Evolutionary conservation across 1,139 yeast genomes (phyloP), one percentile per base, ranked within the genome.

Genomic region (Zhuliangozyma parablackwelliae): DNA sequence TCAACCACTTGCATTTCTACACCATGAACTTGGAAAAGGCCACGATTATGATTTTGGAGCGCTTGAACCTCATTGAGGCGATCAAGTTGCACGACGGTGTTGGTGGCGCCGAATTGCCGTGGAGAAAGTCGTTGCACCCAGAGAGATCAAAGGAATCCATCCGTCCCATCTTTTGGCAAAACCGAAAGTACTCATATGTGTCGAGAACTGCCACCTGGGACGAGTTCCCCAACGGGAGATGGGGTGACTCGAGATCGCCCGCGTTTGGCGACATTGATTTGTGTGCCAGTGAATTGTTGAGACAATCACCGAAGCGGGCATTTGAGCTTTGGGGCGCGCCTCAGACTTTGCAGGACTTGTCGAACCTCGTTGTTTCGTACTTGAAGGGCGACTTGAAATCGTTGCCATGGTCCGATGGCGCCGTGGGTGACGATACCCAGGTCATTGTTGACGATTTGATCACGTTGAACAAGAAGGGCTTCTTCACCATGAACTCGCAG

Each of bases 151-250:
- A 83, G 46, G 97, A 90, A 59, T 69, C 84, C 20, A 89, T 90
- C 36, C 79, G 97, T 52, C 98, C 98, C 12, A 90, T 92, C 47
- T 90, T 90, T 60, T 92, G 97, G 98, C 87, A 87, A 59, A 85
- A 89, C 61, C 79, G 97, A 66, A 90, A 90, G 56, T 86, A 85
- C 60, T 82, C 95, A 16, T 92, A 90, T 58, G 80, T 89, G 45
- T 77, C 89, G 31, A 77, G 98, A 60, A 92, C 97, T 13, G 81
- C 95, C 28, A 85, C 86, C 40, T 88, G 96, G 95, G 95, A 88
- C 63, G 96, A 88, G 59, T 88, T 87, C 57, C 96, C 96, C 35
- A 88, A 88, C 61, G 96, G 96, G 47, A 75, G 96, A 63, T 88
- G 95, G 86, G 96, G 96, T 55, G 95, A 88, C 56, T 83, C 96